Evolutionary conservation across 495 filamentous ascomycete species (phyloP), one percentile per base, ranked within the genome.

Genomic region (Neurospora sp.): DNA sequence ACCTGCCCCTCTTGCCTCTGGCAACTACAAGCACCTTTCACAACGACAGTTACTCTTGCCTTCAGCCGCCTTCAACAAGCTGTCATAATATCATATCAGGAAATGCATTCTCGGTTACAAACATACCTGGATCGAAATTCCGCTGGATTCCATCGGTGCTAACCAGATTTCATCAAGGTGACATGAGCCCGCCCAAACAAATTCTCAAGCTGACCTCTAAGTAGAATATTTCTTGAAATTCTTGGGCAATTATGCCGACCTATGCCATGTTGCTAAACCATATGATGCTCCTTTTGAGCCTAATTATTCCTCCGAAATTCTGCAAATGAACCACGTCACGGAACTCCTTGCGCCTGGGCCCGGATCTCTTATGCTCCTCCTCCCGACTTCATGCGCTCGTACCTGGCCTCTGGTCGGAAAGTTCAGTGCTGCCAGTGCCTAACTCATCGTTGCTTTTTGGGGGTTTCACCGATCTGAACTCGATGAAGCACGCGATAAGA

Each of bases 401-500:
- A 23, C 48, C 5, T 16, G 11, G 11, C 23, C 27, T 18, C 12
- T 66, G 14, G 54, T 37, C 54, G 5, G 27, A 66, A 37, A 31
- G 27, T 18, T 66, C 54, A 18, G 27, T 54, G 38, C 14, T n/a
- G 16, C 20, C 16, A 12, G 20, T 11, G 12, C 37, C n/a, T 37
- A 38, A 23, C 23, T 44, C 48, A 35, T 69, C 66, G 20, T 46
- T 69, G 12, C 71, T 3, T 14, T 66, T 20, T 46, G 37, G 14
- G 27, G 14, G 14, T 39, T 79, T 83, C 39, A 88, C 84, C 70
- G 84, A 87, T 79, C 84, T 87, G 82, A 84, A 87, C 75, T 88
- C 82, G 41, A 88, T 72, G 44, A 82, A 83, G 70, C 81, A 83
- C 69, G 80, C 79, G 0, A 81, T 78, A 44, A 87, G 38, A 37